Percentiles rank a stretch among this genome's conserved stretches.
Conservation (phyloP, 345 rosid genomes). For the Eucalyptus virginea region DNA sequence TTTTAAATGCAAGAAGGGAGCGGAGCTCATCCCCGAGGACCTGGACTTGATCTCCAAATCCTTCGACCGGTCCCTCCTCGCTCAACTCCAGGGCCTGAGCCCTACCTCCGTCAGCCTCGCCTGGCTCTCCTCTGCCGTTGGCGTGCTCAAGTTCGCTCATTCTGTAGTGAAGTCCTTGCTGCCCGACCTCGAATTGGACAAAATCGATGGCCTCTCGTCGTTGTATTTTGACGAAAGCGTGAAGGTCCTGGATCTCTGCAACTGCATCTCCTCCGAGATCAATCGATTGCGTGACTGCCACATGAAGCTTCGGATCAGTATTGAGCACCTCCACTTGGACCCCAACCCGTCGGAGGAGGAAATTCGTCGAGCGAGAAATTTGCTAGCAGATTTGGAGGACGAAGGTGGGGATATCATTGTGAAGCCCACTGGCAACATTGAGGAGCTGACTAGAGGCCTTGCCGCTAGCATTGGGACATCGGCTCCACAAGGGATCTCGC, state of each 20-base stretch:
- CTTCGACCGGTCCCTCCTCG: neutral
- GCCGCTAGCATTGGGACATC: neutral
- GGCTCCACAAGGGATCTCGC: neutral
- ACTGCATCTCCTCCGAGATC: neutral
- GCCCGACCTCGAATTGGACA: neutral
- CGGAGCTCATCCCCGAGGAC: neutral
- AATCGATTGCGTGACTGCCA: fast-evolving
- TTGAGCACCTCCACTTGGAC: neutral
- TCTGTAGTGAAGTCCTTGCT: neutral
- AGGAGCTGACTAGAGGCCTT: neutral
- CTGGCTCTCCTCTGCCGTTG: neutral
- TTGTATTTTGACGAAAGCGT: neutral
- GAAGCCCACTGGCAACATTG: neutral
- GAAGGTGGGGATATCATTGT: neutral
- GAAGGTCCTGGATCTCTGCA: neutral
- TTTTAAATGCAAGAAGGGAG: neutral
- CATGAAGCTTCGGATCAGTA: neutral
- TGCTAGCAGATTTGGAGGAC: neutral
- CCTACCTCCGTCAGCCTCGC: neutral
- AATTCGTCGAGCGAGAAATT: neutral
- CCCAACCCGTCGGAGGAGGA: neutral
- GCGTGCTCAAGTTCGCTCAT: neutral
- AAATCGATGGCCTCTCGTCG: neutral
- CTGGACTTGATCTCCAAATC: neutral
- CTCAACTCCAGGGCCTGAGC: neutral